A percentile compares a stretch with the other conserved stretches of the same genome.
These are phyloP conservation scores for Thuja plicata DNA, from an alignment of 83 land plant genomes.

Conservation along the genomic window DNA sequence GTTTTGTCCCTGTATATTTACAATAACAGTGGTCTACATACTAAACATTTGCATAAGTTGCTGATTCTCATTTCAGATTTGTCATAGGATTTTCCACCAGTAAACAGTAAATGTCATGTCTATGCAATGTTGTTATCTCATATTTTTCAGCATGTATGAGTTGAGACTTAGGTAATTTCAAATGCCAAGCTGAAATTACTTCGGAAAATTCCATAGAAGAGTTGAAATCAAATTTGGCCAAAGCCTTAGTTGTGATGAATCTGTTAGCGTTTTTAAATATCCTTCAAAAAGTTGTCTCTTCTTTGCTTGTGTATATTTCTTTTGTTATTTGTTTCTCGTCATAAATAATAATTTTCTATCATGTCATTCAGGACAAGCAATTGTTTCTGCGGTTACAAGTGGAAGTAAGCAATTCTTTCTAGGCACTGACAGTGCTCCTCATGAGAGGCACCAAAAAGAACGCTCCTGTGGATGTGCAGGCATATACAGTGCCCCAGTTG, in stretches of 20 bases:
- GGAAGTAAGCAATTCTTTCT: constrained; percentile 86
- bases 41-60: neutral
- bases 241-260: neutral
- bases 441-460: constrained; percentile 82
- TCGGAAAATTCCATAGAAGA: neutral
- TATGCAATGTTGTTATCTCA: neutral
- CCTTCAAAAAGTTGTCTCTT: neutral
- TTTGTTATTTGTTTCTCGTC: constrained; percentile 1
- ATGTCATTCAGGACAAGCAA: constrained; percentile 72
- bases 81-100: neutral
- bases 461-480: constrained; percentile 96
- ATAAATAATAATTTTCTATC: constrained; percentile 6
- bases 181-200: neutral
- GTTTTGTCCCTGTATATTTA: neutral
- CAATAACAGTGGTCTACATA: neutral
- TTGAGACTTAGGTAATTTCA: neutral
- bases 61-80: neutral
- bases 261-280: neutral
- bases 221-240: neutral
- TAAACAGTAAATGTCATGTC: neutral
- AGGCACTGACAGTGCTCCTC: constrained; percentile 98
- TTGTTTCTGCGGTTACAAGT: constrained; percentile 87
- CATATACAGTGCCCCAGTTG: constrained; percentile 84
- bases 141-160: neutral
- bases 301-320: neutral